Conservation (phyloP, 352 stramenopile genomes). For the Phytophthora rubi region DNA sequence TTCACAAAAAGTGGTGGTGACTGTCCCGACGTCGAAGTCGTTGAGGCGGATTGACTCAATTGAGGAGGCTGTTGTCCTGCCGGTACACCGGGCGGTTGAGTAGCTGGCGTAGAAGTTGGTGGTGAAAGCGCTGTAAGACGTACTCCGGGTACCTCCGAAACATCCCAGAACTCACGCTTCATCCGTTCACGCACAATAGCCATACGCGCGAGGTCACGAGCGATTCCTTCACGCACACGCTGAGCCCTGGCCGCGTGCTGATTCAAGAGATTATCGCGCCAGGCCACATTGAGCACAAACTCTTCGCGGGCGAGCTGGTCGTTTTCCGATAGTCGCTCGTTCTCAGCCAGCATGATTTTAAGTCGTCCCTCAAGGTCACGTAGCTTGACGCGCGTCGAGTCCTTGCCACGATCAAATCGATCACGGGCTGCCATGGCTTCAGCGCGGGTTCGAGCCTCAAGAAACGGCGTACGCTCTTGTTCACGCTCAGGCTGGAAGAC, state of each 20-base stretch:
- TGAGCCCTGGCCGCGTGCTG: constrained; percentile 64
- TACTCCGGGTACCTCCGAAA: constrained; percentile 68
- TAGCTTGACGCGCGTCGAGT: constrained; percentile 65
- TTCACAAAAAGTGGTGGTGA: constrained; percentile 53
- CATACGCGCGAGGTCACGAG: constrained; percentile 75
- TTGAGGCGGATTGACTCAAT: constrained; percentile 1
- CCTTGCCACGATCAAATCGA: constrained; percentile 72
- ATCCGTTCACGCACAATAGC: constrained; percentile 86
- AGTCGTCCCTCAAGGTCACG: constrained; percentile 74
- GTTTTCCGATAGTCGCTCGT: constrained; percentile 64
- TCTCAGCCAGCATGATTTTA: constrained; percentile 71
- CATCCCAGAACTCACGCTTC: constrained; percentile 92
- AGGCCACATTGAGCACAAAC: constrained; percentile 90
- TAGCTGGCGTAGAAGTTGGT: background rate
- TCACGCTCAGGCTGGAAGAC: constrained; percentile 61
- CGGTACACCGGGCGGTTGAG: background rate
- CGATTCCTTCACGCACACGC: constrained; percentile 70
- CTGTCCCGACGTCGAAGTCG: constrained; percentile 9
- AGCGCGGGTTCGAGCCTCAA: constrained; percentile 45
- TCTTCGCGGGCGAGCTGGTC: constrained; percentile 85
- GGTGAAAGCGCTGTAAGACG: constrained; percentile 65
- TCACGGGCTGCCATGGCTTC: constrained; percentile 50
- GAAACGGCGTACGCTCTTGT: constrained; percentile 43
- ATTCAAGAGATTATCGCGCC: constrained; percentile 59
- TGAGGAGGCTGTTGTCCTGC: constrained; percentile 1